phyloP scores from a whole-genome alignment of 805 yeast genomes.

The Saturnispora serradocipensis region DNA sequence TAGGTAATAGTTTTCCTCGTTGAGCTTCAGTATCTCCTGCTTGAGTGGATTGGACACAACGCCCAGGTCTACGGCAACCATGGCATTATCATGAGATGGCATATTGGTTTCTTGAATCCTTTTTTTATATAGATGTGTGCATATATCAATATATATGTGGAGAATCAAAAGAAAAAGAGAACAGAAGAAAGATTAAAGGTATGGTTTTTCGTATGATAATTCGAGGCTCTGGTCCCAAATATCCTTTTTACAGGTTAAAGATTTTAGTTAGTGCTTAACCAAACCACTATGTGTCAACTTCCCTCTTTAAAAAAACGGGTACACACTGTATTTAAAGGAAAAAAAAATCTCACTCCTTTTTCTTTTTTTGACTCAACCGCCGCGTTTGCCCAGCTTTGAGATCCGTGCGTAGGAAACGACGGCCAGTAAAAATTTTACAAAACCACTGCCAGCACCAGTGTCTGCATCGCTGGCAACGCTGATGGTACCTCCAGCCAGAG shows the following conservation, averaged over 20 bases:
- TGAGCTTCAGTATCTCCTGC: slow-evolving; percentile 32
- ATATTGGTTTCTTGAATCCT: background rate
- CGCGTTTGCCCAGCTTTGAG: background rate
- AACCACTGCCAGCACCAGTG: too few species aligned
- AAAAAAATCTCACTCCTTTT: background rate
- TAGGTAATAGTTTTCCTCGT: slow-evolving; percentile 36
- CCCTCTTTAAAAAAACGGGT: background rate
- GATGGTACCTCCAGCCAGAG: too few species aligned
- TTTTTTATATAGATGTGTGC: background rate
- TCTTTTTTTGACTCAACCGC: background rate
- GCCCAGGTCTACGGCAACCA: slow-evolving; percentile 16
- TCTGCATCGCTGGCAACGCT: too few species aligned
- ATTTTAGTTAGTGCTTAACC: background rate
- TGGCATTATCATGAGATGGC: slow-evolving; percentile 1
- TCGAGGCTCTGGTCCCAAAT: background rate
- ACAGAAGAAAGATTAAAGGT: background rate
- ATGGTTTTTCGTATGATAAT: background rate
- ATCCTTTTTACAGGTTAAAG: background rate
- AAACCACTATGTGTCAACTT: background rate
- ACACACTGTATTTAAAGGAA: background rate
- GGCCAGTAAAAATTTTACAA: too few species aligned
- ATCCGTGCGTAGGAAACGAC: background rate
- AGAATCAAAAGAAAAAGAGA: background rate
- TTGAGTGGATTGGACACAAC: slow-evolving; percentile 28
- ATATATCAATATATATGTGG: background rate